phyloP scores from a whole-genome alignment of 164 flowering plant genomes.

The Magnolia sinica region DNA sequence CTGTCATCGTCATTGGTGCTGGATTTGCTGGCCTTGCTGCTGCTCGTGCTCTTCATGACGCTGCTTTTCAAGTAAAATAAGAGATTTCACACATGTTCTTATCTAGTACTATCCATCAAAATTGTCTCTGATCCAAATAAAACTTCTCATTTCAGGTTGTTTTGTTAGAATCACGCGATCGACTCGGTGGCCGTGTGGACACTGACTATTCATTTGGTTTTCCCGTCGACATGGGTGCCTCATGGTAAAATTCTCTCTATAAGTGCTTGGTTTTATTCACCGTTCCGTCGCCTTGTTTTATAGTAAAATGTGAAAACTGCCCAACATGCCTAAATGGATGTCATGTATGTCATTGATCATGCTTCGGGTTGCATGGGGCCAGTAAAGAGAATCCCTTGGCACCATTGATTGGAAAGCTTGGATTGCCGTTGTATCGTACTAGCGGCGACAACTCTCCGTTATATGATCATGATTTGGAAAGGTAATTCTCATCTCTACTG shows the following conservation, averaged over 20 bases:
- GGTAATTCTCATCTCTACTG: conserved; percentile 30
- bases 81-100: not conserved
- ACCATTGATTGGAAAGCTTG: conserved; percentile 75
- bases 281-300: not conserved
- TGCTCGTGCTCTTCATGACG: conserved; percentile 86
- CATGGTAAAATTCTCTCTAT: conserved; percentile 48
- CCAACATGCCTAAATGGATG: not conserved
- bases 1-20: conserved; percentile 81
- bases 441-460: conserved; percentile 96
- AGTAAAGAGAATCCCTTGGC: conserved; percentile 95
- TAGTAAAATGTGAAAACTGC: not conserved
- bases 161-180: conserved; percentile 75
- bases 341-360: not conserved
- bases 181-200: conserved; percentile 81
- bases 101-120: not conserved
- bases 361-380: conserved; percentile 92
- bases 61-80: conserved; percentile 68
- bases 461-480: conserved; percentile 96
- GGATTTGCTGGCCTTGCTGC: conserved; percentile 88
- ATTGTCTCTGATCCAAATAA: not conserved
- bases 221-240: conserved; percentile 92
- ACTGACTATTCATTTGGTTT: conserved; percentile 88
- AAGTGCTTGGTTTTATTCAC: not conserved
- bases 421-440: conserved; percentile 87
- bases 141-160: conserved; percentile 44